Conservation (phyloP, 306 rosid species). For the Echinosophora koreensis region DNA sequence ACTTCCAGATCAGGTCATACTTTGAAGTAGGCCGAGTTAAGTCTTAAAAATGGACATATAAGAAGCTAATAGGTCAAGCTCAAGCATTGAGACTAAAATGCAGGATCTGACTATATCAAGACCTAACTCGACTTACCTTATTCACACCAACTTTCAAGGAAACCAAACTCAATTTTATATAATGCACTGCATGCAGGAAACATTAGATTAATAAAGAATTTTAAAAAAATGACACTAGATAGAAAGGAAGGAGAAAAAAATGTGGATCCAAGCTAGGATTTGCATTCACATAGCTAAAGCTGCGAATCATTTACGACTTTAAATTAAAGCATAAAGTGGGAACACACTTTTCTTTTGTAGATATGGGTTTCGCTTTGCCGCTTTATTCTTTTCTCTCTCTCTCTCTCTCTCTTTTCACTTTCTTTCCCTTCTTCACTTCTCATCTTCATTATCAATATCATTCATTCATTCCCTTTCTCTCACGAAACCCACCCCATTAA, state of each 20-base stretch:
- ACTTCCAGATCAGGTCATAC: too few relatives aligned
- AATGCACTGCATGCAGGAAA: conserved; percentile 62
- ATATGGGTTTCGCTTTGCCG: conserved; percentile 59
- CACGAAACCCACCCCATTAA: not conserved
- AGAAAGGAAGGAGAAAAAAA: not conserved
- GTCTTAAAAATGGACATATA: too few relatives aligned
- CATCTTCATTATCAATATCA: not conserved
- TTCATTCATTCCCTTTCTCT: not conserved
- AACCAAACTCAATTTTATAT: too few relatives aligned
- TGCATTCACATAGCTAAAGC: conserved; percentile 50
- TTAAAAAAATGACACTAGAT: not conserved
- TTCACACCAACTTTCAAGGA: too few relatives aligned
- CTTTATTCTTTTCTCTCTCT: conserved; percentile 21
- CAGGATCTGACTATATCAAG: too few relatives aligned
- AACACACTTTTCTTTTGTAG: conserved; percentile 32
- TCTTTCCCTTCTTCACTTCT: not conserved
- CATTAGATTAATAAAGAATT: conserved; percentile 45
- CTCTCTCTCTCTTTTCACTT: not conserved
- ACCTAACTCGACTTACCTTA: too few relatives aligned
- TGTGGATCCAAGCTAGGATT: conserved; percentile 22
- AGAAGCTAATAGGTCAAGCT: too few relatives aligned
- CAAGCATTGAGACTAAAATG: too few relatives aligned
- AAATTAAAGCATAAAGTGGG: conserved; percentile 5
- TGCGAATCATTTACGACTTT: conserved; percentile 59
- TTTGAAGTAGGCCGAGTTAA: too few relatives aligned